These are phyloP conservation scores for Agaricus blazei DNA, from an alignment of 768 basidiomycete species.

Conservation along the genomic window DNA sequence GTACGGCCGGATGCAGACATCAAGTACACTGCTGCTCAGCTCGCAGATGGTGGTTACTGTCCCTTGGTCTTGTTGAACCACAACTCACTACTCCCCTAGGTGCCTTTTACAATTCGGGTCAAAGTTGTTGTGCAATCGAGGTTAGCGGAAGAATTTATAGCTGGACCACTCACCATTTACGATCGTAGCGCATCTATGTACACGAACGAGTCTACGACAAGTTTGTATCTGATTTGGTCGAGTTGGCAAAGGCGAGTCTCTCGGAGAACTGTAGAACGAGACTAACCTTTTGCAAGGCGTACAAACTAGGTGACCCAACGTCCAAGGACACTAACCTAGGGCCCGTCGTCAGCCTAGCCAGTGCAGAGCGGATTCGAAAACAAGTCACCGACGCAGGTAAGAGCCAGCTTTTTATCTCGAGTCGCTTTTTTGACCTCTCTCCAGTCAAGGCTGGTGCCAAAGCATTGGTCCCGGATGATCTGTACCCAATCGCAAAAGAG, in stretches of 20 bases:
- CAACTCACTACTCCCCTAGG: constrained; percentile 35
- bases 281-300: constrained; percentile 41
- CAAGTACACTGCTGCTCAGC: constrained; percentile 74
- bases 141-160: constrained; percentile 29
- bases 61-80: background rate
- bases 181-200: constrained; percentile 81
- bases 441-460: constrained; percentile 77
- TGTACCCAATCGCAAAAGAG: constrained; percentile 66
- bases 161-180: background rate
- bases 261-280: background rate
- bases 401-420: constrained; percentile 13
- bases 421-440: background rate
- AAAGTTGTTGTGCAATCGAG: constrained; percentile 94
- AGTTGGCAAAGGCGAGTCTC: constrained; percentile 58
- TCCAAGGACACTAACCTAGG: constrained; percentile 73
- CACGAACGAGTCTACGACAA: constrained; percentile 77
- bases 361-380: constrained; percentile 79
- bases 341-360: constrained; percentile 87
- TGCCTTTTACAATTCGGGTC: constrained; percentile 95
- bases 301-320: constrained; percentile 86
- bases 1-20: constrained; percentile 85
- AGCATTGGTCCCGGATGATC: constrained; percentile 60
- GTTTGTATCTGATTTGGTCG: constrained; percentile 73
- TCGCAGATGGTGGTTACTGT: constrained; percentile 73
- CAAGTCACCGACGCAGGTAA: constrained; percentile 82